These are phyloP conservation scores for Aspergillus pseudonomiae DNA, from an alignment of 2,329 filamentous ascomycete species.

Conservation along the genomic window DNA sequence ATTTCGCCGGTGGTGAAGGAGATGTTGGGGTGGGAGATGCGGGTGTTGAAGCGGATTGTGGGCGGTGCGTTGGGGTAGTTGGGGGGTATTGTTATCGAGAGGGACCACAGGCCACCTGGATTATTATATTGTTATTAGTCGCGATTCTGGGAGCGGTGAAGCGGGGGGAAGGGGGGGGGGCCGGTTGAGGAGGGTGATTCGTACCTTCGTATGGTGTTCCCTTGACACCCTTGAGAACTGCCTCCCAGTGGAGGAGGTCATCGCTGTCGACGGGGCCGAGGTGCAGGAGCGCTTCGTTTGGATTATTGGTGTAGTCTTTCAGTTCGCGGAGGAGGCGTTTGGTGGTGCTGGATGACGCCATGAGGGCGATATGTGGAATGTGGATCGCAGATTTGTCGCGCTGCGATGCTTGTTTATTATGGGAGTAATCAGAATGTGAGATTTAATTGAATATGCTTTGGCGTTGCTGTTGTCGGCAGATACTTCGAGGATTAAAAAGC, in stretches of 20 bases:
- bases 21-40: slow-evolving; percentile 83
- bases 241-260: slow-evolving; percentile 62
- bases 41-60: slow-evolving; percentile 77
- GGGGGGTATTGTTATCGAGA: slow-evolving; percentile 73
- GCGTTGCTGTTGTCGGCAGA: slow-evolving; percentile 5
- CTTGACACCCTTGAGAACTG: slow-evolving; percentile 61
- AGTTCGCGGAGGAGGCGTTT: slow-evolving; percentile 66
- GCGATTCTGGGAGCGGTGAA: neutral
- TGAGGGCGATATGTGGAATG: slow-evolving; percentile 17
- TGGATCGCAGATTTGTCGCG: slow-evolving; percentile 5
- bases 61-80: slow-evolving; percentile 81
- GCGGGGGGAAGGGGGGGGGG: neutral
- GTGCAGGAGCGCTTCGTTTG: slow-evolving; percentile 59
- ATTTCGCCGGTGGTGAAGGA: slow-evolving; percentile 79
- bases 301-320: slow-evolving; percentile 58
- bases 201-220: slow-evolving; percentile 64
- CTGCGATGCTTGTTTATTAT: neutral
- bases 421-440: neutral
- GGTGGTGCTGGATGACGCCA: slow-evolving; percentile 45
- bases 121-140: neutral
- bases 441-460: neutral
- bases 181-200: neutral
- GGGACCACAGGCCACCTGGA: slow-evolving; percentile 76
- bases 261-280: slow-evolving; percentile 61
- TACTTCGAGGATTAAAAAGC: slow-evolving; percentile 6